Evolutionary conservation across 2,329 filamentous ascomycete species (phyloP), one percentile per base, ranked within the genome.

Genomic region (Onygenales sp.): DNA sequence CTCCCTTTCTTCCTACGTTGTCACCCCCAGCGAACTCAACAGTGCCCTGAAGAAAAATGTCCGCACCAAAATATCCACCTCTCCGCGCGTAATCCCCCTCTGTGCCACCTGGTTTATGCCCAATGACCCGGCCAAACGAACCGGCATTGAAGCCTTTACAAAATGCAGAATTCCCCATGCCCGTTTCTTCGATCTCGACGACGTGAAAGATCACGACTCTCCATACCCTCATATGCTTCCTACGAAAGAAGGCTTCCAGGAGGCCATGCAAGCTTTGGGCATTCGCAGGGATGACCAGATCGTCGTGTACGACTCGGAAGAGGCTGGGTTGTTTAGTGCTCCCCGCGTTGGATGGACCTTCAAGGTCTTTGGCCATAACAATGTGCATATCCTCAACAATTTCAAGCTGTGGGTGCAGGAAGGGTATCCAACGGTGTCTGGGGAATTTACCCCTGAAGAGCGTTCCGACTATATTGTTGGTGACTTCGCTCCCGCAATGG

Each of bases 191-290:
- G 91, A 98, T 70, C 79, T 98, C 52, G 93, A 98, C 71, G 88
- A 84, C 63, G 81, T 95, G 66, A 89, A 93, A 64, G 91, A 98
- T 71, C 84, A 84, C 59, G 82, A 83, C 61, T 95, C 87, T 52
- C 87, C 88, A 1, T 97, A 95, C 67, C 92, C 93, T 6, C 93
- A 98, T 69, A 98, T 98, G 93, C 82, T 98, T 2, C 93, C 93
- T 2, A 85, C 80, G 6, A 78, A 87, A 39, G 83, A 87, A 63
- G 79, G 82, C 50, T 97, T 98, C 66, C 87, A 88, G 44, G 81
- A 85, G 52, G 88, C 91, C 42, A 94, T 98, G 91, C 85, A 87
- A 61, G 82, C 86, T 59, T 74, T 98, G 48, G 93, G 93, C 6
- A 93, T 98, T 59, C 82, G 84, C 53, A 82, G 83, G 57, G 88